Evolutionary conservation across 164 flowering plant genomes (phyloP).

Genomic region (Kingdonia uniflora): DNA sequence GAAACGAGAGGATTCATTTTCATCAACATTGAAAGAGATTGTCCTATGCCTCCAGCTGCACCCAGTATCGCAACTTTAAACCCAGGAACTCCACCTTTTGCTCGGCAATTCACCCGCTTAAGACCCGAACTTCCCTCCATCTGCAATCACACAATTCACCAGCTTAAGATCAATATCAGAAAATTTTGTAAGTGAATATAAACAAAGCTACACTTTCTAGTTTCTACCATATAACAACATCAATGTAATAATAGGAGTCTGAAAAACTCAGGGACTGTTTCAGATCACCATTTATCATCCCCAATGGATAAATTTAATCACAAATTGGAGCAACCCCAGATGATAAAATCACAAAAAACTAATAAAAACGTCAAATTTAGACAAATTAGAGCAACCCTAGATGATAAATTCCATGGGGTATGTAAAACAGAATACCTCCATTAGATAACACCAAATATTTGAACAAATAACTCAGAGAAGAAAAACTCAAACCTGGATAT

Average conservation of each 20-base stretch:
- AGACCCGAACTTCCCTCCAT: conserved; percentile 43
- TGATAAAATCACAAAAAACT: no score
- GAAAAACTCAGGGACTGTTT: no score
- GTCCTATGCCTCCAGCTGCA: conserved; percentile 97
- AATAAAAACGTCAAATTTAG: no score
- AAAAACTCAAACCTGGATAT: not conserved
- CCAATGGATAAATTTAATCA: no score
- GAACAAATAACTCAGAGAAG: not conserved
- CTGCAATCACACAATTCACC: conserved; percentile 15
- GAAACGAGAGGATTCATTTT: conserved; percentile 96
- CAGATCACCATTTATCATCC: no score
- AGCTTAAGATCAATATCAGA: not conserved
- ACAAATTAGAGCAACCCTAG: not conserved
- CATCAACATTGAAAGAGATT: conserved; percentile 87
- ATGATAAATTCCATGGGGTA: no score
- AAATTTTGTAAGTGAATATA: no score
- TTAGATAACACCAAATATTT: no score
- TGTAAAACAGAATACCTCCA: no score
- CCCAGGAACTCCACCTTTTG: conserved; percentile 88
- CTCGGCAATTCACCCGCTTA: conserved; percentile 52
- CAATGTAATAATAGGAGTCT: no score
- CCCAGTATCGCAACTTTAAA: conserved; percentile 91
- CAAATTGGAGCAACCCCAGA: not conserved
- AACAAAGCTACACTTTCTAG: no score
- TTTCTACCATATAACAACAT: no score